phyloP scores from a whole-genome alignment of 805 yeast genomes.

The Saturnispora besseyi region DNA sequence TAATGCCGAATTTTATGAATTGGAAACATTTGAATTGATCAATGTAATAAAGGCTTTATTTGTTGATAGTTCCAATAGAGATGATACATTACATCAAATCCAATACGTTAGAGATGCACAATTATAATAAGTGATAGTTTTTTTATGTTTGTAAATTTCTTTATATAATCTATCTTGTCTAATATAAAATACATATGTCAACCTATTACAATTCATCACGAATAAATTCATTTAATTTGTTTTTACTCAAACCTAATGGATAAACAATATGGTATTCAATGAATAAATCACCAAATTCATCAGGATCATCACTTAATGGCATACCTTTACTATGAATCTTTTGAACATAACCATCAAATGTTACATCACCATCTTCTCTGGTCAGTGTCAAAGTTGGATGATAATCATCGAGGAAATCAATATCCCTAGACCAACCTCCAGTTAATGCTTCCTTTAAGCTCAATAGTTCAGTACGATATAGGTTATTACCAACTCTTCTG shows the following conservation, averaged over 20 bases:
- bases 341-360: slow-evolving; percentile 65
- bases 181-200: background rate
- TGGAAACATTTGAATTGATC: slow-evolving; percentile 39
- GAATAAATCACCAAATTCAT: slow-evolving; percentile 45
- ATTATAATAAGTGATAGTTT: background rate
- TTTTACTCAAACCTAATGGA: slow-evolving; percentile 29
- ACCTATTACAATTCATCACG: slow-evolving; percentile 24
- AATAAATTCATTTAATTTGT: slow-evolving; percentile 10
- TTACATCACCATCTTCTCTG: slow-evolving; percentile 44
- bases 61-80: slow-evolving; percentile 38
- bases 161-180: background rate
- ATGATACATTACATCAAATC: slow-evolving; percentile 37
- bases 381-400: slow-evolving; percentile 36
- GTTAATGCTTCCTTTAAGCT: slow-evolving; percentile 58
- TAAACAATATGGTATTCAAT: slow-evolving; percentile 40
- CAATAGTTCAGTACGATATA: slow-evolving; percentile 76
- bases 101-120: slow-evolving; percentile 30
- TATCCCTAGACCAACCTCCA: slow-evolving; percentile 74
- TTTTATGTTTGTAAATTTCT: background rate
- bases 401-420: slow-evolving; percentile 58
- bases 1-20: slow-evolving; percentile 43
- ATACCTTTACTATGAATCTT: slow-evolving; percentile 69
- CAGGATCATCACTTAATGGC: slow-evolving; percentile 53
- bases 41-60: slow-evolving; percentile 35
- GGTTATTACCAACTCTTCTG: slow-evolving; percentile 63